Evolutionary conservation across 2,329 filamentous ascomycete species (phyloP).

Genomic region (Penicillium glabrum): DNA sequence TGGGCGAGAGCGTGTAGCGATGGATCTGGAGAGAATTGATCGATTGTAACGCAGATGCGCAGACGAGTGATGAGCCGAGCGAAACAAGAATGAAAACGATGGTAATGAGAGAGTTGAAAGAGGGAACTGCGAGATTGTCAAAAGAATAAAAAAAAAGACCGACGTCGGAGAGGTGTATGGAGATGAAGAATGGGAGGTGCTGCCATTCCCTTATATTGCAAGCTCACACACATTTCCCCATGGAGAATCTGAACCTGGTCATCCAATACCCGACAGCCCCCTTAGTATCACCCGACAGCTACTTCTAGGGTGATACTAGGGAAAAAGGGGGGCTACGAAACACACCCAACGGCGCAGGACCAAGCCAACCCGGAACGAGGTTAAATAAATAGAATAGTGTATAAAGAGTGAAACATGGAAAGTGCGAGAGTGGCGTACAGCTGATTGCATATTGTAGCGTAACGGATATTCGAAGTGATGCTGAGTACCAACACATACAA

Average conservation of each 20-base stretch:
- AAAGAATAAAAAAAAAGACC: not conserved
- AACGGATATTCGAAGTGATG: not conserved
- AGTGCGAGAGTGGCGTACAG: not conserved
- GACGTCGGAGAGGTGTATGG: not conserved
- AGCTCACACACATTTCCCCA: slow-evolving; percentile 2
- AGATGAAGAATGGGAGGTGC: not conserved
- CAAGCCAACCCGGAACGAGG: slow-evolving; percentile 14
- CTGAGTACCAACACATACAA: not conserved
- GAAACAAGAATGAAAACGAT: not conserved
- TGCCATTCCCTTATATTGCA: slow-evolving; percentile 14
- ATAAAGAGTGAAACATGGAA: not conserved
- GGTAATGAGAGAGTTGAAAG: not conserved
- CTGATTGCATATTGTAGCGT: not conserved
- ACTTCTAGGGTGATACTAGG: slow-evolving; percentile 16
- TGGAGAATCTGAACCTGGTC: slow-evolving; percentile 6
- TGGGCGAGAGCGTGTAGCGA: not conserved
- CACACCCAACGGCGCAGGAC: slow-evolving; percentile 10
- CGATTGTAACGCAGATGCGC: not conserved
- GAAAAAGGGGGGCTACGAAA: slow-evolving; percentile 7
- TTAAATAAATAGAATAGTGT: not conserved
- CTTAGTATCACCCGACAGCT: slow-evolving; percentile 11
- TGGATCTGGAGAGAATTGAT: not conserved
- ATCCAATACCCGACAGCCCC: slow-evolving; percentile 18
- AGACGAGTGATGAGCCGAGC: not conserved
- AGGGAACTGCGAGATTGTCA: not conserved